Percentiles rank a stretch among this genome's conserved stretches.
Conservation (phyloP, 805 yeast species). For the Ogataea minuta region DNA sequence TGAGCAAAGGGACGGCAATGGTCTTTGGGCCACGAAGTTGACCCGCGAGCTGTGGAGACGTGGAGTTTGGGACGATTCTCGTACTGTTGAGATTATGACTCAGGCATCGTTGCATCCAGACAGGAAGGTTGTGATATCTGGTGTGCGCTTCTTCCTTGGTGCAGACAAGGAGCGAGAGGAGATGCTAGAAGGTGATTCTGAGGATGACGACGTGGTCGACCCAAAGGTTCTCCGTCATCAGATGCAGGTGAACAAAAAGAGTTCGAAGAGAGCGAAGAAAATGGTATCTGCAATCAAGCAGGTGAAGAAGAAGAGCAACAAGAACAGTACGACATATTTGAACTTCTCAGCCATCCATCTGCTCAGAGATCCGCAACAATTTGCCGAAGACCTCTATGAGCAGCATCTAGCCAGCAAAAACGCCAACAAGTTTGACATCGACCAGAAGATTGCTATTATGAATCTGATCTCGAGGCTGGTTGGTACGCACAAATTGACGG, state of each 20-base stretch:
- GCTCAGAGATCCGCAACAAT: slow-evolving; percentile 95
- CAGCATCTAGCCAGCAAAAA: slow-evolving; percentile 70
- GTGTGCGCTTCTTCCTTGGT: slow-evolving; percentile 87
- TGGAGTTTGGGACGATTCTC: slow-evolving; percentile 96
- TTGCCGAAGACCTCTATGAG: slow-evolving; percentile 80
- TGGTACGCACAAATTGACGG: slow-evolving; percentile 91
- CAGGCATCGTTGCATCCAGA: slow-evolving; percentile 91
- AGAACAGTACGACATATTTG: slow-evolving; percentile 62
- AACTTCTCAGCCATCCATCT: slow-evolving; percentile 95
- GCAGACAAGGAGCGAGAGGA: slow-evolving; percentile 94
- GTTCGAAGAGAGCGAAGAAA: slow-evolving; percentile 76
- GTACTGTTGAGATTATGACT: slow-evolving; percentile 97
- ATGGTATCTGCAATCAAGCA: slow-evolving; percentile 70
- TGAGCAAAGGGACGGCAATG: slow-evolving; percentile 73
- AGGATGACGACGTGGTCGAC: slow-evolving; percentile 68
- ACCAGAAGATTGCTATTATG: slow-evolving; percentile 85
- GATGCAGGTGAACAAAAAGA: slow-evolving; percentile 78
- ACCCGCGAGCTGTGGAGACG: slow-evolving; percentile 97
- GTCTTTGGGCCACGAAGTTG: slow-evolving; percentile 93
- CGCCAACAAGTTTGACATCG: slow-evolving; percentile 70
- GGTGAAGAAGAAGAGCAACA: slow-evolving; percentile 58
- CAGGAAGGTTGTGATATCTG: slow-evolving; percentile 82
- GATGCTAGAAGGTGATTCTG: slow-evolving; percentile 68
- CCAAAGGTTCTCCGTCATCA: slow-evolving; percentile 73
- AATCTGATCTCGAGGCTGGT: slow-evolving; percentile 83